Conservation (phyloP, 2,329 filamentous ascomycete genomes). For the Lachnellula hyalina region DNA sequence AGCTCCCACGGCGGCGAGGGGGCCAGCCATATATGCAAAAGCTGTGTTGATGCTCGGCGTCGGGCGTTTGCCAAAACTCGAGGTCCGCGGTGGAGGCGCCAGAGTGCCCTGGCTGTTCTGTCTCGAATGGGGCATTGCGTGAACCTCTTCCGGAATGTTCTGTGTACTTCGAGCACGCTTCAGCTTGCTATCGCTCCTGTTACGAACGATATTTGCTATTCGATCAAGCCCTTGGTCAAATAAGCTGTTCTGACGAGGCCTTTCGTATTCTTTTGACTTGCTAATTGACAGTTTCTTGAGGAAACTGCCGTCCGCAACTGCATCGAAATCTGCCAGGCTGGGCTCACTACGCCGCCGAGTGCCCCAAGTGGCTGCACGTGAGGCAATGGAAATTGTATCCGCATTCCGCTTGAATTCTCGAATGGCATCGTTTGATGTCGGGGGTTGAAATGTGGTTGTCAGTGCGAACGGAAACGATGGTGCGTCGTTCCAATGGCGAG, state of each 20-base stretch:
- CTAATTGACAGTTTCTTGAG: constrained; percentile 57
- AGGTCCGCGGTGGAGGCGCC: constrained; percentile 45
- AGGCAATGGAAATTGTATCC: constrained; percentile 51
- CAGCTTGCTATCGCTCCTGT: constrained; percentile 28
- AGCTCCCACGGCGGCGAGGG: constrained; percentile 49
- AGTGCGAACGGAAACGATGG: constrained; percentile 32
- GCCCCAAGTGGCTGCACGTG: constrained; percentile 63
- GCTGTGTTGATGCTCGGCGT: constrained; percentile 55
- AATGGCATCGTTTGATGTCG: constrained; percentile 45
- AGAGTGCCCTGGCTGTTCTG: constrained; percentile 35
- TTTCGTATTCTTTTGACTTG: constrained; percentile 35
- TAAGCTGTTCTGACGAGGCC: constrained; percentile 46
- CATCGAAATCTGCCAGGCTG: constrained; percentile 52
- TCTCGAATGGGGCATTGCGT: constrained; percentile 29
- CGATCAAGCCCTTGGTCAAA: constrained; percentile 39
- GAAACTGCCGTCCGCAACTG: constrained; percentile 54
- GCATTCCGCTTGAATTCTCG: constrained; percentile 38
- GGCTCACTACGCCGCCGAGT: constrained; percentile 62
- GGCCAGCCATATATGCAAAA: constrained; percentile 49
- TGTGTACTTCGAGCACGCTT: constrained; percentile 27
- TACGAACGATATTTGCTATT: constrained; percentile 28
- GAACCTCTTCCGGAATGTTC: constrained; percentile 22
- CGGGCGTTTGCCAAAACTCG: constrained; percentile 46
- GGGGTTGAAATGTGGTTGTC: constrained; percentile 37
- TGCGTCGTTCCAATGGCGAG: constrained; percentile 33